Conservation (phyloP, 1,284 basidiomycete species). For the Microbotryomycetes sp. region DNA sequence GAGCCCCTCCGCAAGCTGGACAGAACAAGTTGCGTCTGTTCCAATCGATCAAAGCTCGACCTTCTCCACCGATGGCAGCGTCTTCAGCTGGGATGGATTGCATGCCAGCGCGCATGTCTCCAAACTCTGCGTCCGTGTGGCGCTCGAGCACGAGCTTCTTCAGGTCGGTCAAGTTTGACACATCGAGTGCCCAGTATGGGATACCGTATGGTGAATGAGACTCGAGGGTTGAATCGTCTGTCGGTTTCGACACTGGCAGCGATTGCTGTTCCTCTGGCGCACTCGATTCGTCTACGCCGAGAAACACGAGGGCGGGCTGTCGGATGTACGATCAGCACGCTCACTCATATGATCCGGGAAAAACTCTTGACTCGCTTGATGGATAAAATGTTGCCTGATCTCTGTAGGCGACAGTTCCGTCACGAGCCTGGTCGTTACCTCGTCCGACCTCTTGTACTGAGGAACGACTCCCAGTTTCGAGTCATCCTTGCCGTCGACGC, state of each 20-base stretch:
- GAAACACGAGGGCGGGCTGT: slow-evolving; percentile 51
- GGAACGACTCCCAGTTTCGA: neutral
- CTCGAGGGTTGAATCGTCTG: slow-evolving; percentile 41
- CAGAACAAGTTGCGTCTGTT: slow-evolving; percentile 84
- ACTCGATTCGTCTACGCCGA: slow-evolving; percentile 69
- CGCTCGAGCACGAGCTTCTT: slow-evolving; percentile 41
- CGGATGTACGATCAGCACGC: neutral
- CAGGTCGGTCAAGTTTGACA: slow-evolving; percentile 52
- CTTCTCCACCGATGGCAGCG: slow-evolving; percentile 66
- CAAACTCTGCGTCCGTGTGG: slow-evolving; percentile 52
- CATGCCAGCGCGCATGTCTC: slow-evolving; percentile 45
- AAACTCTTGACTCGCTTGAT: neutral
- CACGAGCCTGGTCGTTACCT: too few species aligned
- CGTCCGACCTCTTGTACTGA: too few species aligned
- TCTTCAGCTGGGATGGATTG: slow-evolving; percentile 49
- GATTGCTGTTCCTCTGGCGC: slow-evolving; percentile 43
- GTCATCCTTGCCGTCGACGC: slow-evolving; percentile 38
- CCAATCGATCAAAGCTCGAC: slow-evolving; percentile 79
- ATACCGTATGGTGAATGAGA: slow-evolving; percentile 60
- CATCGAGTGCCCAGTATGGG: slow-evolving; percentile 72
- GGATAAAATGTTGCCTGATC: neutral
- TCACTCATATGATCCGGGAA: neutral
- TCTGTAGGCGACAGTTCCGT: neutral
- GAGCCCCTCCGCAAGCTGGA: slow-evolving; percentile 70
- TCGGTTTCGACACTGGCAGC: slow-evolving; percentile 44